Base-by-base conservation (phyloP, 306 rosid species). In the Benincasa hispida region DNA sequence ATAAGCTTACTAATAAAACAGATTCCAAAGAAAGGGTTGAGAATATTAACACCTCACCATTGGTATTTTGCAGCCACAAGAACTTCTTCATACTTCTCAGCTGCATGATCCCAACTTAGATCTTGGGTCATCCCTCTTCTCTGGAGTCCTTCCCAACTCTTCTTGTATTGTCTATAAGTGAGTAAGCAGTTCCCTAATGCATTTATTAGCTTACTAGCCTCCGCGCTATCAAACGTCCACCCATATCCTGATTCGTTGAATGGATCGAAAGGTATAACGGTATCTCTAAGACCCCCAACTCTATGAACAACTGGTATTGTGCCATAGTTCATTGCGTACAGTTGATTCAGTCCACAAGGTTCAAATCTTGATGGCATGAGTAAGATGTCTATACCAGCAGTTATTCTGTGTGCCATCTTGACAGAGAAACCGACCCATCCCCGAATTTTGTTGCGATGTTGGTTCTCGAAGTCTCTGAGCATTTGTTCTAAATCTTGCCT, bases 281-380 rank as follows among this genome's bases (percentile, higher is more conserved):
- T 94, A 75, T 94, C 99, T 77, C 84, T 87, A 50, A 94, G 86
- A 72, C 99, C 99, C 17, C 99, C 99, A 11, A 94, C 99, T 0
- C 89, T 91, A 41, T 94, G 99, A n/a, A 94, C 99, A 9, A 92
- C 97, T 10, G 99, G 99, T 74, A 92, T 41, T 1, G 99, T 94
- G 73, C 99, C 98, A 0, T 92, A 94, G 67, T 28, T 90, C 99
- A 94, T 94, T 6, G 99, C 97, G 70, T 94, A 92, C 22, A 94
- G 92, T 82, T 94, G 99, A 83, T 94, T 94, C 82, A 94, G 76
- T 24, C 99, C 99, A 42, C 99, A 94, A 4, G 99, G 99, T 82
- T 94, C 99, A 22, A 94, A 94, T 77, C 98, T 89, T 32, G 99
- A 94, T 0, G 99, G 99, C 99, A 94, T 94, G 75, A 94, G 95